Percentiles rank a stretch among this genome's conserved stretches.
Conservation (phyloP, 148 eudicot genomes). For the Talinum fruticosum region DNA sequence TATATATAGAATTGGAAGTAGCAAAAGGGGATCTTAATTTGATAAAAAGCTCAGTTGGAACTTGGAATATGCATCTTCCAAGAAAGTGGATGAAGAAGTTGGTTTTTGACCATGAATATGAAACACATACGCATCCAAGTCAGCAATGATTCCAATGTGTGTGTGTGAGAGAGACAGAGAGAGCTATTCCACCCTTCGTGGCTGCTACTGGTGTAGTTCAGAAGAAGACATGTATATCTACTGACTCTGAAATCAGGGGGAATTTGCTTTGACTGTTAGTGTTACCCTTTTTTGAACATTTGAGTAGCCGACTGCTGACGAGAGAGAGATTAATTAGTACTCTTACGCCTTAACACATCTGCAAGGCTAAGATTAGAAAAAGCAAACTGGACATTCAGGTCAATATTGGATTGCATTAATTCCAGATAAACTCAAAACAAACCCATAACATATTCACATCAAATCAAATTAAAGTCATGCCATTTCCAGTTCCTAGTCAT, state of each 20-base stretch:
- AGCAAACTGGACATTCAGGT: not conserved
- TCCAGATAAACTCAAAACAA: not conserved
- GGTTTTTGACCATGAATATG: not conserved
- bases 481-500: no score
- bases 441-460: not conserved
- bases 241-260: no score
- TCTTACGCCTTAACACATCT: not conserved
- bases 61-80: not conserved
- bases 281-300: not conserved
- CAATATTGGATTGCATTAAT: not conserved
- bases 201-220: no score
- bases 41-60: not conserved
- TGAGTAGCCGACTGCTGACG: not conserved
- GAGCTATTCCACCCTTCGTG: no score
- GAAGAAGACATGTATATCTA: no score
- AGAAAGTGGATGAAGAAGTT: not conserved
- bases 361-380: not conserved
- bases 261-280: not conserved
- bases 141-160: no score
- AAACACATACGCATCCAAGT: not conserved
- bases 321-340: not conserved
- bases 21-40: not conserved
- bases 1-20: not conserved
- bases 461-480: no score
- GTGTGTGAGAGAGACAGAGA: no score